phyloP scores from a whole-genome alignment of 352 stramenopile species.

The Achlya hypogyna region DNA sequence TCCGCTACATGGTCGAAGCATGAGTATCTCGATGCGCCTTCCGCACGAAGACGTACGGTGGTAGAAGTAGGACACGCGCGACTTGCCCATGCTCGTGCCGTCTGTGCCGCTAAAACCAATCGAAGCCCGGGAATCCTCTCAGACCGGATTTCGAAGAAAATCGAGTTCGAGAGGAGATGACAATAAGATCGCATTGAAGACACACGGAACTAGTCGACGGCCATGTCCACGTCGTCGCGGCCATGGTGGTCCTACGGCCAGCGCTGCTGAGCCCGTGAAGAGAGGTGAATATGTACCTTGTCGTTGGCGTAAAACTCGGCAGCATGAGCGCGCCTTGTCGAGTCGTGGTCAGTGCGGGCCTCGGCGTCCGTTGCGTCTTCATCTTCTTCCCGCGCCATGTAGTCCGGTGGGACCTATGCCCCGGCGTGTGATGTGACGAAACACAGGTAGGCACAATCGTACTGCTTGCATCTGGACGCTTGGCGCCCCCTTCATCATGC shows the following conservation, averaged over 20 bases:
- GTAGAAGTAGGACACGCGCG: not conserved
- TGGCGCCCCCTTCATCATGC: slow-evolving; percentile 55
- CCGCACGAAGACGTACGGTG: not conserved
- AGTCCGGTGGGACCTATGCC: slow-evolving; percentile 33
- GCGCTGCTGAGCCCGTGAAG: not conserved
- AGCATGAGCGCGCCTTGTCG: slow-evolving; percentile 54
- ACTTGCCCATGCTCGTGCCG: not conserved
- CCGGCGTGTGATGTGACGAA: not conserved
- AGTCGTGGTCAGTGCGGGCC: slow-evolving; percentile 53
- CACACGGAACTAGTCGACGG: not conserved
- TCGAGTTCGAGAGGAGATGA: not conserved
- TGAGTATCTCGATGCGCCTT: not conserved
- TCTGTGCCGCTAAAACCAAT: not conserved
- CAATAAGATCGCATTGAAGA: not conserved
- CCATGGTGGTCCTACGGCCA: slow-evolving; percentile 3
- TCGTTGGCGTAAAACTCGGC: slow-evolving; percentile 77
- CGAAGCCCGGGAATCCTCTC: not conserved
- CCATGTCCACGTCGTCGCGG: slow-evolving; percentile 4
- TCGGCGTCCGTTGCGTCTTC: slow-evolving; percentile 64
- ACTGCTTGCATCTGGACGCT: slow-evolving; percentile 74
- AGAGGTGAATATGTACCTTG: slow-evolving; percentile 29
- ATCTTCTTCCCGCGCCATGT: slow-evolving; percentile 70
- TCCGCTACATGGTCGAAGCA: slow-evolving; percentile 56
- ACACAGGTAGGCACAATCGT: not conserved
- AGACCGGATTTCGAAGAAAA: not conserved